phyloP scores from a whole-genome alignment of 345 rosid genomes.

The Boechera divaricarpa region DNA sequence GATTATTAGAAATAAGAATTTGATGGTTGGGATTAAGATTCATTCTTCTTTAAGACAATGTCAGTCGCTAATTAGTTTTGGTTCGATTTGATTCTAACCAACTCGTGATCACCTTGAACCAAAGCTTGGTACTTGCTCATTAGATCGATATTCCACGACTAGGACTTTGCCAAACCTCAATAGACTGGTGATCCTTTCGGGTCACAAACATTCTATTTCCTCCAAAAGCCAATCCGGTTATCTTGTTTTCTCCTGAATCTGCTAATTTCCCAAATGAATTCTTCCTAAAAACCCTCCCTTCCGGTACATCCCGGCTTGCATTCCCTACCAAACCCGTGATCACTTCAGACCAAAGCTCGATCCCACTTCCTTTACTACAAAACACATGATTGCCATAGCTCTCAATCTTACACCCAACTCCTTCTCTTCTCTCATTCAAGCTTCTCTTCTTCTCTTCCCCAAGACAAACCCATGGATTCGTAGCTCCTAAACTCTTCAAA shows the following conservation, averaged over 20 bases:
- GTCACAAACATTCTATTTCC: conserved; percentile 85
- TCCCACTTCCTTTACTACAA: conserved; percentile 66
- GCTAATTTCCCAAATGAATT: conserved; percentile 63
- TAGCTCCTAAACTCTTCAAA: conserved; percentile 65
- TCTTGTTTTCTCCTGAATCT: conserved; percentile 63
- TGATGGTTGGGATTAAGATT: not conserved
- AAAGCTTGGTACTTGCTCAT: not conserved
- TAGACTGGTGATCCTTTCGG: conserved; percentile 68
- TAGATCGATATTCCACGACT: conserved; percentile 42
- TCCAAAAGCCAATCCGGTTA: conserved; percentile 74
- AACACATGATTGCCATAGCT: conserved; percentile 82
- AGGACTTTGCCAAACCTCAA: conserved; percentile 93
- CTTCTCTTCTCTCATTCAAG: conserved; percentile 66
- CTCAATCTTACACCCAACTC: conserved; percentile 77
- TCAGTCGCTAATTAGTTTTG: not conserved
- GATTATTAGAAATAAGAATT: not conserved
- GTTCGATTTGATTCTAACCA: not conserved
- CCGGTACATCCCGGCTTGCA: conserved; percentile 48
- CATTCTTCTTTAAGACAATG: conserved; percentile 5
- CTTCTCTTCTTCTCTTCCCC: conserved; percentile 66
- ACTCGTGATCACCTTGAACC: not conserved
- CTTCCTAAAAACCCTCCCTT: conserved; percentile 71
- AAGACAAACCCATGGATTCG: conserved; percentile 65
- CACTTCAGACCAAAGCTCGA: conserved; percentile 90
- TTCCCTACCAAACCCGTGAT: conserved; percentile 49